These are phyloP conservation scores for Aspergillus spinulosporus DNA, from an alignment of 2,329 filamentous ascomycete species.

Conservation along the genomic window DNA sequence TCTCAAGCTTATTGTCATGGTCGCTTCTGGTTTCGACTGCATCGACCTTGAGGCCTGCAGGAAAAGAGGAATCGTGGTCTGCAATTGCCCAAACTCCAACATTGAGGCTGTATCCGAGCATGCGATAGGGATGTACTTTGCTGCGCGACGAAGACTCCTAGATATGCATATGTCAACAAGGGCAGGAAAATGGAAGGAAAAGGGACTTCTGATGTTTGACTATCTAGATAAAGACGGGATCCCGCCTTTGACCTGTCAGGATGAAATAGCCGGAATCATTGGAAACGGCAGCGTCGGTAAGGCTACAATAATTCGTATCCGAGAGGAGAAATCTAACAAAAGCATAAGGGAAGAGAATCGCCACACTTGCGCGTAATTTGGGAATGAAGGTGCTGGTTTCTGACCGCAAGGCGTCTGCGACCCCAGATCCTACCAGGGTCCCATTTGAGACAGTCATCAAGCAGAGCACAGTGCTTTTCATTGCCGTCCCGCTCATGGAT, in stretches of 20 bases:
- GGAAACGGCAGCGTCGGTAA: constrained; percentile 52
- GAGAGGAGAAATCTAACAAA: constrained; percentile 1
- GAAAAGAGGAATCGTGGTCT: constrained; percentile 47
- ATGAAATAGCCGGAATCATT: constrained; percentile 53
- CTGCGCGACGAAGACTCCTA: constrained; percentile 45
- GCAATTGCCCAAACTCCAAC: constrained; percentile 51
- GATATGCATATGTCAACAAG: constrained; percentile 38
- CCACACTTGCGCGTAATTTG: constrained; percentile 45
- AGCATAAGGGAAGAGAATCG: constrained; percentile 43
- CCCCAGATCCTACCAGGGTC: constrained; percentile 13
- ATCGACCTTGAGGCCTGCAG: constrained; percentile 48
- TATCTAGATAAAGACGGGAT: constrained; percentile 27
- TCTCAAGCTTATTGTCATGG: constrained; percentile 47
- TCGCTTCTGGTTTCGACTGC: constrained; percentile 51
- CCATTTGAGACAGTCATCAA: constrained; percentile 34
- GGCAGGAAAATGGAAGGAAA: constrained; percentile 44
- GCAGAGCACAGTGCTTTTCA: constrained; percentile 33
- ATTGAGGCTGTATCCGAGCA: constrained; percentile 52
- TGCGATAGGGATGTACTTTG: constrained; percentile 53
- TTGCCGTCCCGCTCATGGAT: constrained; percentile 33
- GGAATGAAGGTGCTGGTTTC: constrained; percentile 53
- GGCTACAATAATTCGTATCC: background rate
- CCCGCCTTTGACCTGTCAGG: constrained; percentile 48
- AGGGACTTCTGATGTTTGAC: constrained; percentile 38
- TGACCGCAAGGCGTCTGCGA: constrained; percentile 44